A percentile compares a stretch with the other conserved stretches of the same genome.
These are phyloP conservation scores for Beauveria sp. DNA, from an alignment of 2,329 filamentous ascomycete genomes.

Conservation along the genomic window DNA sequence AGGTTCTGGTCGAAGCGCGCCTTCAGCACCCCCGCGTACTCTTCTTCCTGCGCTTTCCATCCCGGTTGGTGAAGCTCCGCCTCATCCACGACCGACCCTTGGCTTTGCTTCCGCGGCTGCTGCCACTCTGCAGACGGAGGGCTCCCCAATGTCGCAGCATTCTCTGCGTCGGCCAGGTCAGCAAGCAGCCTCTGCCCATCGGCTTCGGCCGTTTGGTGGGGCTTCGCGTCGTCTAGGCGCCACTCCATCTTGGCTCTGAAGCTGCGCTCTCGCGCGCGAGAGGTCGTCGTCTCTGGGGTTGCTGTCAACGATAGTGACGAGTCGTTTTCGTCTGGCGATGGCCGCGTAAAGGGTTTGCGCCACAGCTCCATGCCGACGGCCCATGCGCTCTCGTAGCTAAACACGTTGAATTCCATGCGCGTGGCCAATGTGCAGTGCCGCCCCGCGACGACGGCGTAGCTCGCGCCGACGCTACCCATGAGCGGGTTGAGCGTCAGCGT, in stretches of 20 bases:
- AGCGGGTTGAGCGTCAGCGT: conserved; percentile 89
- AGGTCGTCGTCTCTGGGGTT: background rate
- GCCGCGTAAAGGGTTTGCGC: conserved; percentile 51
- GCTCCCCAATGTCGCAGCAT: background rate
- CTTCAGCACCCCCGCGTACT: conserved; percentile 82
- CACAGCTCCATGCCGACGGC: conserved; percentile 89
- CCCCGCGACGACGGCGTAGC: conserved; percentile 84
- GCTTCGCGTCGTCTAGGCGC: conserved; percentile 28
- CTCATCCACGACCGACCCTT: conserved; percentile 14
- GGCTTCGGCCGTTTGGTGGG: too few species aligned
- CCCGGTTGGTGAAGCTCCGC: conserved; percentile 15
- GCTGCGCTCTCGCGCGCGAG: conserved; percentile 30
- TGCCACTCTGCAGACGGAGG: background rate
- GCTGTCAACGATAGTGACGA: conserved; percentile 18
- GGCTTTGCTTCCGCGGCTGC: conserved; percentile 5
- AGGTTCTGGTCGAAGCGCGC: conserved; percentile 82
- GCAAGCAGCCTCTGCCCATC: background rate
- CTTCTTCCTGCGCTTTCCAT: conserved; percentile 40
- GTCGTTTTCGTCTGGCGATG: conserved; percentile 23
- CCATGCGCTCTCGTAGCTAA: conserved; percentile 94
- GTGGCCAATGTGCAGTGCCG: conserved; percentile 78
- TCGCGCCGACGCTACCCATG: conserved; percentile 87
- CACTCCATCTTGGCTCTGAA: conserved; percentile 48
- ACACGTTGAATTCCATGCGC: conserved; percentile 93
- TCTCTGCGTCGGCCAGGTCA: background rate